phyloP scores from a whole-genome alignment of 768 basidiomycete species.

The Mycena chlorophos region DNA sequence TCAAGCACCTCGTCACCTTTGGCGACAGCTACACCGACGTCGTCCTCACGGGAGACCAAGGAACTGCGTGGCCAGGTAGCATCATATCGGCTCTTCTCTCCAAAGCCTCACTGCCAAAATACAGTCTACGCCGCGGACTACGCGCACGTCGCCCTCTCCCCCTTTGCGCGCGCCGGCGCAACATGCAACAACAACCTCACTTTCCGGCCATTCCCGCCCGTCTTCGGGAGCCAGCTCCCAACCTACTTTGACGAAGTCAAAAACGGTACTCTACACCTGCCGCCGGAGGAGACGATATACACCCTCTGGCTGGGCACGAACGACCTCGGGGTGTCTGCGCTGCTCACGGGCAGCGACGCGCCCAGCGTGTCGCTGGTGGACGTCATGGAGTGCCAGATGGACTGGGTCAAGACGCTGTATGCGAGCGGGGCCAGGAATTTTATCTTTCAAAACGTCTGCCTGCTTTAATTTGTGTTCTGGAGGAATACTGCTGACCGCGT shows the following conservation, averaged over 20 bases:
- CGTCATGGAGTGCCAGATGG: conserved; percentile 56
- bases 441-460: conserved; percentile 64
- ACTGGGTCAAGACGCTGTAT: conserved; percentile 60
- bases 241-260: conserved; percentile 44
- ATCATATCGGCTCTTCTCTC: neutral
- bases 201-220: conserved; percentile 54
- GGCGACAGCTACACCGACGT: conserved; percentile 68
- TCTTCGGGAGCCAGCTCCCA: conserved; percentile 61
- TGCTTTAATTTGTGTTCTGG: neutral
- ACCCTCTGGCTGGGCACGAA: conserved; percentile 71
- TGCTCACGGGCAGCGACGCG: conserved; percentile 50
- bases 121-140: conserved; percentile 56
- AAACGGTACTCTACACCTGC: conserved; percentile 42
- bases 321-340: conserved; percentile 56
- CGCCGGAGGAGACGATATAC: conserved; percentile 53
- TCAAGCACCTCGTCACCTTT: conserved; percentile 66
- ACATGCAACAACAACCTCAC: conserved; percentile 68
- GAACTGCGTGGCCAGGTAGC: conserved; percentile 52
- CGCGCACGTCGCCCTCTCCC: conserved; percentile 51
- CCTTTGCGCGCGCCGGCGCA: conserved; percentile 62
- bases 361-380: conserved; percentile 54
- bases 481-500: neutral
- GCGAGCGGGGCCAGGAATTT: conserved; percentile 63
- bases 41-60: conserved; percentile 41
- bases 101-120: too few species aligned